Evolutionary conservation across 805 yeast species (phyloP), one percentile per base, ranked within the genome.

Genomic region (Candida qinlingensis): DNA sequence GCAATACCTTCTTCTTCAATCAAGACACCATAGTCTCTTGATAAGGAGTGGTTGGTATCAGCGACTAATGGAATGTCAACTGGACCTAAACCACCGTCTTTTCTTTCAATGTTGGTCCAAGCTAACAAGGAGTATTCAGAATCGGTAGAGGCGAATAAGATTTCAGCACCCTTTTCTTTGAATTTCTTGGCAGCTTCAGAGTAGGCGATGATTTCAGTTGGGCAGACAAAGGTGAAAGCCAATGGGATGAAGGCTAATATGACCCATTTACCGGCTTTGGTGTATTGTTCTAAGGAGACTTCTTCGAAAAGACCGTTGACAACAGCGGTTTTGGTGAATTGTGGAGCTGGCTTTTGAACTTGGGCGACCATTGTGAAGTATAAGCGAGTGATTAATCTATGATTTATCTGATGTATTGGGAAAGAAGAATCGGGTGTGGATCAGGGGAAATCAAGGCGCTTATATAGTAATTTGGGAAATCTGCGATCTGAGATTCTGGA

Each of bases 191-290:
- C 87, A 61, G 97, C 97, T 63, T 92, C 96, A 56, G 97, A 87
- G 85, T 90, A 94, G 62, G 98, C 98, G 73, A 94, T 84, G 78
- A 94, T 91, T 80, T 94, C 98, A 61, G 99, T 94, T 73, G 99
- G 99, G 77, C 99, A 94, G 56, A 94, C 98, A 63, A 94, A 94
- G 53, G 99, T 94, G 91, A 94, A 94, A 46, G 99, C 99, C 81
- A 92, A 77, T 73, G 99, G 99, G 71, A 94, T 85, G 78, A 94
- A 94, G 55, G 95, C 98, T 66, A 94, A 80, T 58, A 94, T 74
- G 60, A 94, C 97, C 96, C 97, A 94, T 76, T 94, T 88, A 68
- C 99, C 99, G 77, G 85, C 85, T 39, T 57, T 46, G 39, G 57
- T 54, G 87, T 85, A 94, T 74, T 88, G 86, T 65, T 92, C 98